Conservation (phyloP, 1,284 basidiomycete species). For the Naganishia sp. region DNA sequence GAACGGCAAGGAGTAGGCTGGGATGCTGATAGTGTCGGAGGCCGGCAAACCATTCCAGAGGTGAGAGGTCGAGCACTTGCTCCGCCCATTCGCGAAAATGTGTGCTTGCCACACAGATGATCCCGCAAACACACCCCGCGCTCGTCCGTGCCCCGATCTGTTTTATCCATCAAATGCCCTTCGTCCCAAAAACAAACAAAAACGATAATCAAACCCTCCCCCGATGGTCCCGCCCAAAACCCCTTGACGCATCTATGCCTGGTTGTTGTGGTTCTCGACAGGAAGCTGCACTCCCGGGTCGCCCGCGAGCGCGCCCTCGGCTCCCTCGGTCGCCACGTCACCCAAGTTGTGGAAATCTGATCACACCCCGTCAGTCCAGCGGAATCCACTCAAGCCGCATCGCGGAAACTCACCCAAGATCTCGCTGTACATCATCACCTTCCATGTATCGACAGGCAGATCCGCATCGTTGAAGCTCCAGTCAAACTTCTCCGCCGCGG, state of each 20-base stretch:
- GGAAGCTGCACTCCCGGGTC: conserved; percentile 35
- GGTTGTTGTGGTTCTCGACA: conserved; percentile 8
- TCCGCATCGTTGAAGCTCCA: conserved; percentile 99
- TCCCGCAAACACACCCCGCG: too few species aligned
- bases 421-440: conserved; percentile 97
- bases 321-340: conserved; percentile 50
- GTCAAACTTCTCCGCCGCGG: conserved; percentile 91
- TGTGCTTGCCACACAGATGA: too few species aligned
- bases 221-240: too few species aligned
- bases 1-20: too few species aligned
- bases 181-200: too few species aligned
- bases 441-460: conserved; percentile 97
- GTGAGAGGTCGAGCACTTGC: too few species aligned
- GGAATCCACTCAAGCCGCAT: neutral
- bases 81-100: too few species aligned
- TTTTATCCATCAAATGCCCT: too few species aligned
- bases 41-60: too few species aligned
- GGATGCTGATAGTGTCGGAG: too few species aligned
- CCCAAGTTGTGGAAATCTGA: conserved; percentile 59
- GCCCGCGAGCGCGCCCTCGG: conserved; percentile 52
- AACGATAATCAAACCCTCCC: too few species aligned
- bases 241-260: conserved; percentile 9
- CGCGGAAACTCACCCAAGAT: conserved; percentile 73
- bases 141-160: too few species aligned
- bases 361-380: neutral